A percentile compares a stretch with the other conserved stretches of the same genome.
These are phyloP conservation scores for Phialemoniopsis sp. DNA, from an alignment of 2,329 filamentous ascomycete species.

Conservation along the genomic window DNA sequence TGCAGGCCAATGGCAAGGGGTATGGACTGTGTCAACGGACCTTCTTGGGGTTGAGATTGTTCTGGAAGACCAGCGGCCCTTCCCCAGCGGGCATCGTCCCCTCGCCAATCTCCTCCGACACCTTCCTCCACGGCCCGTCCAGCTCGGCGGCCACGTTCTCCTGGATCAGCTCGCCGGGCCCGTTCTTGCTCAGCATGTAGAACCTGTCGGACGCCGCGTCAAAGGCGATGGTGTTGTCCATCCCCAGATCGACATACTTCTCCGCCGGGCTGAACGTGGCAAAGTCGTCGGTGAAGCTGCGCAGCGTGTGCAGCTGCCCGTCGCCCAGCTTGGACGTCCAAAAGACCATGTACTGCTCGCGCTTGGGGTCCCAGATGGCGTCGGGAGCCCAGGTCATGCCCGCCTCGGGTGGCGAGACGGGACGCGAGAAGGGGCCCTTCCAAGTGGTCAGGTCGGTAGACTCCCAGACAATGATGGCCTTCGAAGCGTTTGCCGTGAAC, in stretches of 20 bases:
- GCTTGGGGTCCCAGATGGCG: conserved; percentile 46
- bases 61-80: conserved; percentile 10
- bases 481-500: conserved; percentile 40
- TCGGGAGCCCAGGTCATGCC: conserved; percentile 53
- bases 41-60: conserved; percentile 8
- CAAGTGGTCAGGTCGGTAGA: conserved; percentile 44
- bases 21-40: conserved; percentile 1
- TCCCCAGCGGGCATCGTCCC: conserved; percentile 10
- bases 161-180: conserved; percentile 9
- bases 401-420: conserved; percentile 40
- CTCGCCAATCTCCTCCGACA: conserved; percentile 8
- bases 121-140: conserved; percentile 7
- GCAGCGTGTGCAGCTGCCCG: conserved; percentile 8
- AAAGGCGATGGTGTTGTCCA: conserved; percentile 9
- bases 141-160: conserved; percentile 5
- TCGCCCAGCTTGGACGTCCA: conserved; percentile 31
- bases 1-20: not conserved
- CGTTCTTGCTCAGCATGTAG: conserved; percentile 11
- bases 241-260: conserved; percentile 6
- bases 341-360: conserved; percentile 40
- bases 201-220: conserved; percentile 4
- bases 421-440: conserved; percentile 39
- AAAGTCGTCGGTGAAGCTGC: conserved; percentile 9
- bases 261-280: conserved; percentile 8
- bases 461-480: conserved; percentile 44